Evolutionary conservation across 352 stramenopile species (phyloP).

Genomic region (Thraustochytrium striatum): DNA sequence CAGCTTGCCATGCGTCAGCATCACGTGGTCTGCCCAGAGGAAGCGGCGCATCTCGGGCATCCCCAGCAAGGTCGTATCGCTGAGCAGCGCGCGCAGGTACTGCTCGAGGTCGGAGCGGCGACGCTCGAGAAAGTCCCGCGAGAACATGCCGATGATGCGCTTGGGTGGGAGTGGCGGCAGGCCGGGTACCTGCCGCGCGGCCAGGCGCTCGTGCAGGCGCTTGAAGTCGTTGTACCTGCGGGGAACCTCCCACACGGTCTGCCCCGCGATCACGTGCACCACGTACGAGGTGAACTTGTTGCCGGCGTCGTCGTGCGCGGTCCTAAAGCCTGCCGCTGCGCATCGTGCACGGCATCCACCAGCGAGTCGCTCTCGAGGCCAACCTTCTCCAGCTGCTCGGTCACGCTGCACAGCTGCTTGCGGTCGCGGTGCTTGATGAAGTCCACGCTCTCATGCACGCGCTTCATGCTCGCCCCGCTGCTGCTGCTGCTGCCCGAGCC

Average conservation of each 20-base stretch:
- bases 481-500: no score
- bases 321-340: background rate
- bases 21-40: slow-evolving; percentile 3
- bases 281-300: slow-evolving; percentile 20
- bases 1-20: background rate
- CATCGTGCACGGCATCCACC: background rate
- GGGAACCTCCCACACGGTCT: slow-evolving; percentile 6
- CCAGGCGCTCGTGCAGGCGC: slow-evolving; percentile 5
- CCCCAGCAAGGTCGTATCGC: background rate
- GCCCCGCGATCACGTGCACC: background rate
- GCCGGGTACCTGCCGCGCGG: background rate
- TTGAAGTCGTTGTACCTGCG: slow-evolving; percentile 35
- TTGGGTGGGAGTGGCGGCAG: slow-evolving; percentile 26
- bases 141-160: slow-evolving; percentile 37
- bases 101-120: slow-evolving; percentile 23
- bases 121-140: slow-evolving; percentile 14
- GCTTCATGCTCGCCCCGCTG: no score
- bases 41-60: background rate
- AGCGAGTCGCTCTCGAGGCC: slow-evolving; percentile 1
- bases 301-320: background rate
- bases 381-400: slow-evolving; percentile 30
- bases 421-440: slow-evolving; percentile 40
- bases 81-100: slow-evolving; percentile 17
- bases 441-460: slow-evolving; percentile 36
- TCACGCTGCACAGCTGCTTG: slow-evolving; percentile 36